phyloP scores from a whole-genome alignment of 345 rosid species.

The Jatropha curcas region DNA sequence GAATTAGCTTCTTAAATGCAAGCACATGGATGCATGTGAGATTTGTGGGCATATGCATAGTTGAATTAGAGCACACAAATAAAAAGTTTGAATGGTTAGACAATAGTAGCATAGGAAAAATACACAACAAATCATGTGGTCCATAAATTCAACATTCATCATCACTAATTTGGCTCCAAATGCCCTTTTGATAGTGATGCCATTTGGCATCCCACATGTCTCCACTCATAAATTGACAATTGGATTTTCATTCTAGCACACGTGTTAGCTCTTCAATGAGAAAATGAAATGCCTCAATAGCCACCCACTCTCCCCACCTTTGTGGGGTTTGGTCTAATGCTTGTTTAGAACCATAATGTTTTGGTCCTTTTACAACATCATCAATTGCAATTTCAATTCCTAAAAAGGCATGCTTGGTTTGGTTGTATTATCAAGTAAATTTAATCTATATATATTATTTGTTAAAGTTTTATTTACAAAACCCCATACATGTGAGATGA shows the following conservation, averaged over 20 bases:
- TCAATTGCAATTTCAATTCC: neutral
- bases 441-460: too few species aligned
- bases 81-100: conserved; percentile 13
- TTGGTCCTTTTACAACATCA: neutral
- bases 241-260: conserved; percentile 24
- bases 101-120: neutral
- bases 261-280: conserved; percentile 33
- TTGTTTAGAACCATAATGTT: conserved; percentile 12
- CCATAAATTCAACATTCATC: conserved; percentile 15
- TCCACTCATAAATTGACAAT: conserved; percentile 21
- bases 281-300: neutral
- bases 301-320: neutral
- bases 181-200: conserved; percentile 16
- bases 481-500: too few species aligned
- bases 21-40: conserved; percentile 56
- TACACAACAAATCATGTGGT: conserved; percentile 21
- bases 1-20: conserved; percentile 20
- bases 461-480: too few species aligned
- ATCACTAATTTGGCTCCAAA: neutral
- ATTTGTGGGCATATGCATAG: neutral
- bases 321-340: conserved; percentile 4
- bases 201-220: conserved; percentile 18
- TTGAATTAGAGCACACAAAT: conserved; percentile 9
- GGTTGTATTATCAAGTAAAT: too few species aligned
- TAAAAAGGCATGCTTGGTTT: too few species aligned